phyloP scores from a whole-genome alignment of 2,329 filamentous ascomycete genomes.

The Scolecobasidium constrictum region DNA sequence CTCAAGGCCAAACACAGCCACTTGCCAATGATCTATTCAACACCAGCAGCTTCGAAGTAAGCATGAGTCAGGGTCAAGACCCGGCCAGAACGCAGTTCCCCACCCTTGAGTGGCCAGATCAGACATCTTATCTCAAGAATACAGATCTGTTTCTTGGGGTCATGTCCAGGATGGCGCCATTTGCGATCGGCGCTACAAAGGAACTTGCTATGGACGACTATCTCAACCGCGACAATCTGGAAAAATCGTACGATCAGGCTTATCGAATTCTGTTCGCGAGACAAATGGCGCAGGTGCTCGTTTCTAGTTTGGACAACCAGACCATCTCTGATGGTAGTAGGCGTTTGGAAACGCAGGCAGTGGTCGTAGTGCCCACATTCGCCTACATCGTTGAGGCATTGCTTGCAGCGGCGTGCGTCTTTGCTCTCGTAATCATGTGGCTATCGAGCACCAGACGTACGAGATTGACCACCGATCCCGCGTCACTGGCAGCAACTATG shows the following conservation, averaged over 20 bases:
- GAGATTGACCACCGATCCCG: conserved; percentile 22
- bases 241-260: conserved; percentile 25
- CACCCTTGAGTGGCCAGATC: conserved; percentile 14
- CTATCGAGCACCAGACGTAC: conserved; percentile 14
- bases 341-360: conserved; percentile 18
- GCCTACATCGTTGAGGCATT: conserved; percentile 26
- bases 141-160: conserved; percentile 15
- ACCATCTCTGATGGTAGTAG: conserved; percentile 13
- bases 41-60: conserved; percentile 26
- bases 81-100: conserved; percentile 13
- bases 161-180: conserved; percentile 24
- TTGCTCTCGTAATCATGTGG: conserved; percentile 16
- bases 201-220: conserved; percentile 21
- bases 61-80: conserved; percentile 18
- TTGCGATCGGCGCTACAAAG: conserved; percentile 23
- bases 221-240: conserved; percentile 22
- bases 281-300: conserved; percentile 22
- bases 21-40: conserved; percentile 25
- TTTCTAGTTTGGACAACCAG: conserved; percentile 8
- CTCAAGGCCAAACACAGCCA: conserved; percentile 15
- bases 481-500: conserved; percentile 26
- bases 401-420: conserved; percentile 17
- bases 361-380: conserved; percentile 28
- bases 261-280: conserved; percentile 33
- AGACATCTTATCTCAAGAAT: conserved; percentile 13